Conservation (phyloP, 2,329 filamentous ascomycete species). For the Colletotrichum zoysiae region DNA sequence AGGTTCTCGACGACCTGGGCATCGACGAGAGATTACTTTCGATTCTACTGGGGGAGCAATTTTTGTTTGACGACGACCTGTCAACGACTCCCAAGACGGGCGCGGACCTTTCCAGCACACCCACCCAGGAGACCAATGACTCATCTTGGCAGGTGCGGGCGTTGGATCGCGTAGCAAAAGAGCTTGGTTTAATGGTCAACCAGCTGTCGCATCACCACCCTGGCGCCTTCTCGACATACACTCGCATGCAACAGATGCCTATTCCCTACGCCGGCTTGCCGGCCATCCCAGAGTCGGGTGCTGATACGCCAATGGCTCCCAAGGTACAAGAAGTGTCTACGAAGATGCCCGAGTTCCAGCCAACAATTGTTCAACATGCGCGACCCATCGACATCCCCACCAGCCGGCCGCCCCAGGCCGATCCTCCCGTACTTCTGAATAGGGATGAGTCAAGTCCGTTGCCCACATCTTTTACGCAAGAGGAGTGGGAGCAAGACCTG, state of each 20-base stretch:
- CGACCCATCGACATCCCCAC: constrained; percentile 55
- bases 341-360: constrained; percentile 60
- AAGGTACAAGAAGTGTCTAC: constrained; percentile 65
- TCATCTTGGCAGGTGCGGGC: constrained; percentile 81
- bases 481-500: constrained; percentile 94
- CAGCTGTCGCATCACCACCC: constrained; percentile 85
- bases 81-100: constrained; percentile 61
- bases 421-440: constrained; percentile 24
- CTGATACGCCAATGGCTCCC: constrained; percentile 45
- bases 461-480: constrained; percentile 66
- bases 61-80: constrained; percentile 67
- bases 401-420: constrained; percentile 44
- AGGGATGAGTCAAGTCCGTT: constrained; percentile 36
- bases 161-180: constrained; percentile 85
- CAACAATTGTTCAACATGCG: constrained; percentile 57
- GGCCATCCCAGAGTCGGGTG: constrained; percentile 67
- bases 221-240: constrained; percentile 88
- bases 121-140: constrained; percentile 52
- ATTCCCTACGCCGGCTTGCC: constrained; percentile 85
- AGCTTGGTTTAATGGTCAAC: constrained; percentile 86
- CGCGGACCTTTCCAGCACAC: constrained; percentile 44
- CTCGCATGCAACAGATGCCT: constrained; percentile 71
- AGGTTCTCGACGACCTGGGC: constrained; percentile 88
- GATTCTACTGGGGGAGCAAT: constrained; percentile 85
- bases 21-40: constrained; percentile 89